phyloP scores from a whole-genome alignment of 2,329 filamentous ascomycete genomes.

The Domatiomyces globalis region DNA sequence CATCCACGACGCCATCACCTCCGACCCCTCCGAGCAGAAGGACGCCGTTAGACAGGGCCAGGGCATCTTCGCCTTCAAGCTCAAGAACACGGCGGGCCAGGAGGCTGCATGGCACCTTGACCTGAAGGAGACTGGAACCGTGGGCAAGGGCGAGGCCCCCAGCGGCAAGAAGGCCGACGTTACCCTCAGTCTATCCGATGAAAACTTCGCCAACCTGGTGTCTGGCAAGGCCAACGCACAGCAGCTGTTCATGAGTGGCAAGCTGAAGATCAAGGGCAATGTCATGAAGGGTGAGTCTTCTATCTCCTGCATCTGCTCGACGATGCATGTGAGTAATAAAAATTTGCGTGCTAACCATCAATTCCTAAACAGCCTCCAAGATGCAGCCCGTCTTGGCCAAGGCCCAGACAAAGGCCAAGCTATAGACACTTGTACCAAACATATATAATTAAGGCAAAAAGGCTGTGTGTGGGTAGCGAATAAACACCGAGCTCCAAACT shows the following conservation, averaged over 20 bases:
- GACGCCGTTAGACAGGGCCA: conserved; percentile 79
- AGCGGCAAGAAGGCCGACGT: conserved; percentile 69
- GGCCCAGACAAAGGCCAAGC: conserved; percentile 68
- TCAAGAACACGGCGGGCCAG: conserved; percentile 75
- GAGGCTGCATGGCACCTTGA: conserved; percentile 88
- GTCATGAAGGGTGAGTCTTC: conserved; percentile 61
- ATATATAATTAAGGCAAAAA: conserved; percentile 8
- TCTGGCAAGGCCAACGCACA: conserved; percentile 85
- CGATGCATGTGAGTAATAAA: conserved; percentile 20
- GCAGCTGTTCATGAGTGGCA: conserved; percentile 92
- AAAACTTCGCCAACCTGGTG: conserved; percentile 73
- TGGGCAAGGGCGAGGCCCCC: conserved; percentile 58
- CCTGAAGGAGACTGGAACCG: conserved; percentile 75
- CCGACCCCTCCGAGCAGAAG: conserved; percentile 60
- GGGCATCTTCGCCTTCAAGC: conserved; percentile 76
- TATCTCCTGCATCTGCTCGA: neutral
- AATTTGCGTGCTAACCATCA: neutral
- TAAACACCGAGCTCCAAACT: neutral
- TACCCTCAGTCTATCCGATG: conserved; percentile 69
- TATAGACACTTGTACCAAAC: conserved; percentile 23
- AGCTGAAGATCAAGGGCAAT: conserved; percentile 95
- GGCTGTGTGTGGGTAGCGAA: neutral
- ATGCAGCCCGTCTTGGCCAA: conserved; percentile 86
- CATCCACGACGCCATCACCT: conserved; percentile 59
- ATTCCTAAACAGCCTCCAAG: conserved; percentile 50